Evolutionary conservation across 148 eudicot genomes (phyloP).

Genomic region (Rhododendron mucronatum): DNA sequence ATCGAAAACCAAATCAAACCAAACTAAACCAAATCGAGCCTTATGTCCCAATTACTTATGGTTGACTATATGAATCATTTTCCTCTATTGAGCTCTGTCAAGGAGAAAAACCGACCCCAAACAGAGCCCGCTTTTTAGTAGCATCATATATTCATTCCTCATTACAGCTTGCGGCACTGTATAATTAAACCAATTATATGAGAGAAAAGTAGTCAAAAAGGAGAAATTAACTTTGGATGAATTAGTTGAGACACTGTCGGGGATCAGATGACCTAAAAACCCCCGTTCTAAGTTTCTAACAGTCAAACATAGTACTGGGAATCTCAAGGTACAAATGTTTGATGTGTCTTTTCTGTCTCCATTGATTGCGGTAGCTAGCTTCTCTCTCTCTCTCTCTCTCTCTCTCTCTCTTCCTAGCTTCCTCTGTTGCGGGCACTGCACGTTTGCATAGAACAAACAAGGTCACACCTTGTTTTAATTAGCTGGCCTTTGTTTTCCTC

Average conservation of each 20-base stretch:
- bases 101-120: no score
- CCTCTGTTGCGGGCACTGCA: background rate
- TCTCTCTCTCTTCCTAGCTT: no score
- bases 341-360: background rate
- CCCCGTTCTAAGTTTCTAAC: background rate
- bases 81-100: no score
- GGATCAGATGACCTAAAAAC: background rate
- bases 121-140: background rate
- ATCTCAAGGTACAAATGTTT: background rate
- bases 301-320: background rate
- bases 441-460: background rate
- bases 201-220: background rate
- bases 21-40: no score
- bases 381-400: no score
- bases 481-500: no score
- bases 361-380: background rate
- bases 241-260: background rate
- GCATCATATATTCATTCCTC: background rate
- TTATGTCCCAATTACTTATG: no score
- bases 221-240: background rate
- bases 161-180: background rate
- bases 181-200: background rate
- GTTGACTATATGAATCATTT: no score
- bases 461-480: background rate
- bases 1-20: no score